Evolutionary conservation across 495 filamentous ascomycete species (phyloP).

Genomic region (Aspergillus ostianus): DNA sequence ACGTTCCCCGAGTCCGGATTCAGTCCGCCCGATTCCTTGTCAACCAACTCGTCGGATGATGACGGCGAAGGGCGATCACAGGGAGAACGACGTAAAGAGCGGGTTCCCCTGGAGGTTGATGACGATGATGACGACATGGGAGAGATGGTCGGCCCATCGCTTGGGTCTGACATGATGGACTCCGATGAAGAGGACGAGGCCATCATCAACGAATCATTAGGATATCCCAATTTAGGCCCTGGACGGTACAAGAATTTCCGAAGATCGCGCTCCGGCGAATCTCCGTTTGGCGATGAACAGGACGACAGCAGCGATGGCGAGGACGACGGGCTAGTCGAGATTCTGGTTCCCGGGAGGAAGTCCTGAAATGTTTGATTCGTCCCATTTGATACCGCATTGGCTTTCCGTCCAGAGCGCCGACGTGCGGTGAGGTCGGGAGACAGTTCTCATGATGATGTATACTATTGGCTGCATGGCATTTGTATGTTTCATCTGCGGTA

Average conservation of each 20-base stretch:
- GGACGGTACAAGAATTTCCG: conserved; percentile 37
- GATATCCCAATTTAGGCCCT: conserved; percentile 39
- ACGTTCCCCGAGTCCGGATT: conserved; percentile 42
- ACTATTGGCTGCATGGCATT: conserved; percentile 11
- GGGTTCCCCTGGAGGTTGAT: conserved; percentile 46
- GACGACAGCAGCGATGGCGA: conserved; percentile 49
- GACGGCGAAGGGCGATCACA: conserved; percentile 35
- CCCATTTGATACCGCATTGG: neutral
- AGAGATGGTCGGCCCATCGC: conserved; percentile 46
- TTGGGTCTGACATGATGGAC: conserved; percentile 38
- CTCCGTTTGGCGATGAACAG: conserved; percentile 40
- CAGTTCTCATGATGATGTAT: conserved; percentile 7
- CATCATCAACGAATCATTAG: conserved; percentile 48
- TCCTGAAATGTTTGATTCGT: conserved; percentile 20
- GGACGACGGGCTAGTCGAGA: conserved; percentile 50
- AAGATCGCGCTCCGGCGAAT: conserved; percentile 31
- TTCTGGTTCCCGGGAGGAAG: conserved; percentile 43
- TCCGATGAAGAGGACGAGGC: conserved; percentile 50
- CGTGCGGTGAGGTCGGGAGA: neutral
- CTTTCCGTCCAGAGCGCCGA: neutral
- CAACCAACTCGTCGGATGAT: conserved; percentile 43
- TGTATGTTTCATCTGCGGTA: neutral
- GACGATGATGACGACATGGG: conserved; percentile 52
- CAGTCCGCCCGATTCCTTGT: conserved; percentile 43
- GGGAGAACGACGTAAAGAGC: conserved; percentile 36